Evolutionary conservation across 192 early-diverging fungal species (phyloP).

Genomic region (Backusella luteola): DNA sequence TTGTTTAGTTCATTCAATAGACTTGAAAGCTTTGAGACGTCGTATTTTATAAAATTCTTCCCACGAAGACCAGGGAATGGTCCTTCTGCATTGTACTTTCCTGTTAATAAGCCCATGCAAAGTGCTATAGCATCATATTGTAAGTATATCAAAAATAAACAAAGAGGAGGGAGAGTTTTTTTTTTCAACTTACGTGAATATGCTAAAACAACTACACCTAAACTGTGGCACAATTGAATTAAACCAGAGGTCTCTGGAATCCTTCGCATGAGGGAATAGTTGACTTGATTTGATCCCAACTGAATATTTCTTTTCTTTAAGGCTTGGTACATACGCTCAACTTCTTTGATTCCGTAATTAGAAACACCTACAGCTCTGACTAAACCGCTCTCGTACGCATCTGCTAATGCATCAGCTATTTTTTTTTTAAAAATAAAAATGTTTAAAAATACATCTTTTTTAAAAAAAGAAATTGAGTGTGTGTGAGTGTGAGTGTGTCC

Average conservation of each 20-base stretch:
- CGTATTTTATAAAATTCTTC: constrained; percentile 5
- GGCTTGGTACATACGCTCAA: constrained; percentile 41
- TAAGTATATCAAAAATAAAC: not conserved
- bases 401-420: constrained; percentile 44
- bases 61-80: constrained; percentile 1
- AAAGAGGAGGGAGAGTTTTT: not conserved
- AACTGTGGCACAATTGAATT: constrained; percentile 67
- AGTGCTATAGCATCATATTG: constrained; percentile 8
- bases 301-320: constrained; percentile 42
- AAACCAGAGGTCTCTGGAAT: constrained; percentile 68
- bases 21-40: not conserved
- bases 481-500: not conserved
- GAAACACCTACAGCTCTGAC: constrained; percentile 51
- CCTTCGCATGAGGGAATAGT: constrained; percentile 53
- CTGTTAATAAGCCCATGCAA: constrained; percentile 18
- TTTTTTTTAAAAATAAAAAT: not conserved
- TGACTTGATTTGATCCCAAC: constrained; percentile 48
- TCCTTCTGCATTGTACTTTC: not conserved
- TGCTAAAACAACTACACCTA: constrained; percentile 71
- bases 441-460: not conserved
- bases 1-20: not conserved
- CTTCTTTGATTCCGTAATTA: constrained; percentile 44
- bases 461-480: not conserved
- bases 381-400: constrained; percentile 43
- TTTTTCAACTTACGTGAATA: constrained; percentile 50